Percentiles rank a stretch among this genome's conserved stretches.
Conservation (phyloP, 352 stramenopile species). For the Hyphochytrium catenoides region DNA sequence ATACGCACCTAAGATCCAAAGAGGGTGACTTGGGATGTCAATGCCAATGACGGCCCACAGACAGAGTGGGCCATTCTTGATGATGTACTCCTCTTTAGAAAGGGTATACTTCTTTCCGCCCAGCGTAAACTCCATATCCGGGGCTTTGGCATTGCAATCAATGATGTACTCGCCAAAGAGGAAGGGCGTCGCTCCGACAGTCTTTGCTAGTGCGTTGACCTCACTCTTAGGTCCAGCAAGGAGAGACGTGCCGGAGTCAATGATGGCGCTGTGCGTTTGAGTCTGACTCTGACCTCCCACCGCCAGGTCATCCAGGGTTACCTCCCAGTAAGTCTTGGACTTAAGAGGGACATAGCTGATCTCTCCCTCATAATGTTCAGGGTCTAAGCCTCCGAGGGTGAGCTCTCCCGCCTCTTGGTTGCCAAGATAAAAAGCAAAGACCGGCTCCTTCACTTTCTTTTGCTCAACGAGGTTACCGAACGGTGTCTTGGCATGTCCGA, state of each 20-base stretch:
- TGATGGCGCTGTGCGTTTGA: slow-evolving; percentile 51
- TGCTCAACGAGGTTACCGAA: slow-evolving; percentile 79
- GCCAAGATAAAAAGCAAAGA: slow-evolving; percentile 90
- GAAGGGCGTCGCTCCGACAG: slow-evolving; percentile 66
- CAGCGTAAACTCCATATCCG: slow-evolving; percentile 78
- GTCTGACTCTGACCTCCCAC: slow-evolving; percentile 27
- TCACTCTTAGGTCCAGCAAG: slow-evolving; percentile 72
- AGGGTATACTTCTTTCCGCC: slow-evolving; percentile 72
- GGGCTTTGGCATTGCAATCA: slow-evolving; percentile 61
- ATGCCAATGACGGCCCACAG: slow-evolving; percentile 88
- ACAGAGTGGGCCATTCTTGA: slow-evolving; percentile 69
- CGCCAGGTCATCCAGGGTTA: slow-evolving; percentile 36
- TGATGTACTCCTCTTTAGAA: slow-evolving; percentile 71
- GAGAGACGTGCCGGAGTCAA: slow-evolving; percentile 87
- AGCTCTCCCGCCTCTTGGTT: slow-evolving; percentile 48
- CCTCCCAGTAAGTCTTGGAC: slow-evolving; percentile 35
- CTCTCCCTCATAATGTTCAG: slow-evolving; percentile 76
- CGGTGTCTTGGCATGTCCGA: slow-evolving; percentile 71
- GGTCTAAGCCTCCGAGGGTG: slow-evolving; percentile 51
- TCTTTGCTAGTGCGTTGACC: slow-evolving; percentile 51
- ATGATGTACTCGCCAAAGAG: slow-evolving; percentile 85
- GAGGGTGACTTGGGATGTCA: slow-evolving; percentile 54
- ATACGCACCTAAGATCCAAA: too few relatives aligned
- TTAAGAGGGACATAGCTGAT: slow-evolving; percentile 64
- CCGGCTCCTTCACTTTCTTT: slow-evolving; percentile 48